phyloP scores from a whole-genome alignment of 257 asterid species.

The Knoxia roxburghii region DNA sequence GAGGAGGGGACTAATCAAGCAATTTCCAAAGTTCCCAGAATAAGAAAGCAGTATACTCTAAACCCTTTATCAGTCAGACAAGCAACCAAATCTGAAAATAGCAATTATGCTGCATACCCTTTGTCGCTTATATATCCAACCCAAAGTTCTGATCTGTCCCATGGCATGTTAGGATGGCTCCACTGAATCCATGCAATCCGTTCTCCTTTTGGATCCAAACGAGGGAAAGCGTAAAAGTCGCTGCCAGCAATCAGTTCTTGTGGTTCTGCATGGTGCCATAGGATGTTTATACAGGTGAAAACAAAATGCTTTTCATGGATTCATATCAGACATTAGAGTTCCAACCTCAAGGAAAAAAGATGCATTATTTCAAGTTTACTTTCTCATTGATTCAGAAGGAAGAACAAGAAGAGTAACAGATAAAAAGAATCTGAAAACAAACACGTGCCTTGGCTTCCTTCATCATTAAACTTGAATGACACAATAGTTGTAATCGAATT shows the following conservation, averaged over 20 bases:
- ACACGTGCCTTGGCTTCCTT: slow-evolving; percentile 45
- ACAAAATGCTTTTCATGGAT: neutral
- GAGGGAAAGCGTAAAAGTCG: slow-evolving; percentile 95
- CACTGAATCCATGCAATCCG: slow-evolving; percentile 95
- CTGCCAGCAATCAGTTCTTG: slow-evolving; percentile 54
- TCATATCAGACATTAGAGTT: neutral
- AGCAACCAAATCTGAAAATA: no score
- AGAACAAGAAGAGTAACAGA: no score
- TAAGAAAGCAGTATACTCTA: no score
- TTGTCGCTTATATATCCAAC: slow-evolving; percentile 81
- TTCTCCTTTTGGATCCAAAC: slow-evolving; percentile 75
- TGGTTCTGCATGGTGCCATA: slow-evolving; percentile 66
- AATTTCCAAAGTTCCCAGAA: no score
- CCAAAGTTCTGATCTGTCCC: slow-evolving; percentile 98
- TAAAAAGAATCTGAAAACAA: no score
- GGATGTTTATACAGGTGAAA: slow-evolving; percentile 1
- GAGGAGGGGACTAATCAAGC: no score
- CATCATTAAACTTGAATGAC: slow-evolving; percentile 33
- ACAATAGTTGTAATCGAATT: slow-evolving; percentile 61
- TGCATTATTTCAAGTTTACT: neutral
- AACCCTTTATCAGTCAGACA: no score
- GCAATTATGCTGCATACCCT: slow-evolving; percentile 57
- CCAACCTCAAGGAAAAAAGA: neutral
- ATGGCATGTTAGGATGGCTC: slow-evolving; percentile 97
- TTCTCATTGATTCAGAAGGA: slow-evolving; percentile 2